Conservation (phyloP, 305 asterid genomes). For the Rubia balearica region DNA sequence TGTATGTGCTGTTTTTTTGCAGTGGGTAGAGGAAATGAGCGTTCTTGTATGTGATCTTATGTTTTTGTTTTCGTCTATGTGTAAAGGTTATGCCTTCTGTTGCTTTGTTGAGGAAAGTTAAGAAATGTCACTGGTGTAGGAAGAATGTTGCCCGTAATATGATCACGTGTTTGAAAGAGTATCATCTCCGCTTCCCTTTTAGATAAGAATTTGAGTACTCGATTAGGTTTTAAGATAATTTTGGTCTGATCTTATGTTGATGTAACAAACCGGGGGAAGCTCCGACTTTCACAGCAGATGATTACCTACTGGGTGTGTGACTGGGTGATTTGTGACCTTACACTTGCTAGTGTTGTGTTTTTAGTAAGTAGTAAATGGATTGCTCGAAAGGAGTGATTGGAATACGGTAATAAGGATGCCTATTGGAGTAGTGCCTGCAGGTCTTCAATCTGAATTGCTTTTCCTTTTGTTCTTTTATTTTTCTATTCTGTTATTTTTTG, state of each 20-base stretch:
- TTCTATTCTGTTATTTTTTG: background rate
- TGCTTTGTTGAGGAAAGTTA: no score
- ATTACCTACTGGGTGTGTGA: constrained; percentile 17
- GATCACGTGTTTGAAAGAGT: constrained; percentile 50
- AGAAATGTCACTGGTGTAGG: constrained; percentile 91
- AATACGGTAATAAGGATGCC: constrained; percentile 62
- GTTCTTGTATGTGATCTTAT: constrained; percentile 14
- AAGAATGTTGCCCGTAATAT: constrained; percentile 36
- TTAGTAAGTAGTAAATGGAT: constrained; percentile 90
- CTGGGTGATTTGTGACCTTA: constrained; percentile 15
- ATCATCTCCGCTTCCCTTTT: background rate
- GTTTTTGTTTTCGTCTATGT: constrained; percentile 11
- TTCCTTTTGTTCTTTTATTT: no score
- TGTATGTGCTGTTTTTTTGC: no score
- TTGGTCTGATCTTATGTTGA: constrained; percentile 23
- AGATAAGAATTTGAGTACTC: background rate
- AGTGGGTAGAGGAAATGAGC: no score
- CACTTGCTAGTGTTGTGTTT: constrained; percentile 22
- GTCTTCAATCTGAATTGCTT: constrained; percentile 24
- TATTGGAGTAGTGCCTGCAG: constrained; percentile 92
- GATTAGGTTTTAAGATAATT: no score
- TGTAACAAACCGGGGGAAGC: constrained; percentile 62
- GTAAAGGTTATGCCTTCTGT: constrained; percentile 62
- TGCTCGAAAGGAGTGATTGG: constrained; percentile 92
- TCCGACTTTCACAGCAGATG: constrained; percentile 60